phyloP scores from a whole-genome alignment of 352 stramenopile genomes.

The Pythium grandisporangium region DNA sequence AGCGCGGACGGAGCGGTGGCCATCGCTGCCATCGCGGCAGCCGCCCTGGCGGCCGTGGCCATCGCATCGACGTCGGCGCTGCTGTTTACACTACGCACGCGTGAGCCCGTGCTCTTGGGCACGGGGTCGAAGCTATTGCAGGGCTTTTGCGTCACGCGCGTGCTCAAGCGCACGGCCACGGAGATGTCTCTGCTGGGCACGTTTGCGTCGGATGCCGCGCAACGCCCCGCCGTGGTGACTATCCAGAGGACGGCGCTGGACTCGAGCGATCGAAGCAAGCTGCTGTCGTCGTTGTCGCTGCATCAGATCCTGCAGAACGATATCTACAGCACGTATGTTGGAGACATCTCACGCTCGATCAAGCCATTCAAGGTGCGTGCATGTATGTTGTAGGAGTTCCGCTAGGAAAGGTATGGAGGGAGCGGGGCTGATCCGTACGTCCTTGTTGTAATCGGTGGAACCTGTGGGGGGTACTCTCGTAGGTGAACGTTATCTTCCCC shows the following conservation, averaged over 20 bases:
- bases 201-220: conserved; percentile 49
- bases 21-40: conserved; percentile 14
- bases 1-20: too few species aligned
- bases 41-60: conserved; percentile 11
- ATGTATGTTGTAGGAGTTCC: not conserved
- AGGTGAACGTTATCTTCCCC: conserved; percentile 80
- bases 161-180: conserved; percentile 57
- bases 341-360: conserved; percentile 49
- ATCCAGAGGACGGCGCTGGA: conserved; percentile 60
- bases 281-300: conserved; percentile 53
- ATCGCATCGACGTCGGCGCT: conserved; percentile 11
- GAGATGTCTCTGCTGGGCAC: conserved; percentile 64
- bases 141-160: conserved; percentile 46
- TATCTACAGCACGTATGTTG: conserved; percentile 75
- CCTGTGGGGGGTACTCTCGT: too few species aligned
- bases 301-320: conserved; percentile 70
- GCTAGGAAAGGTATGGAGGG: too few species aligned
- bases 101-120: conserved; percentile 16
- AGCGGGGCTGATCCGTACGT: too few species aligned
- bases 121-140: conserved; percentile 28
- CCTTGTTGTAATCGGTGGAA: too few species aligned
- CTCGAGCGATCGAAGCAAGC: conserved; percentile 18
- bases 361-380: conserved; percentile 63
- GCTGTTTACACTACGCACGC: conserved; percentile 21
- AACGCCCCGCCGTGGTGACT: conserved; percentile 55